phyloP scores from a whole-genome alignment of 1,284 basidiomycete genomes.

The Sutorius eximius region DNA sequence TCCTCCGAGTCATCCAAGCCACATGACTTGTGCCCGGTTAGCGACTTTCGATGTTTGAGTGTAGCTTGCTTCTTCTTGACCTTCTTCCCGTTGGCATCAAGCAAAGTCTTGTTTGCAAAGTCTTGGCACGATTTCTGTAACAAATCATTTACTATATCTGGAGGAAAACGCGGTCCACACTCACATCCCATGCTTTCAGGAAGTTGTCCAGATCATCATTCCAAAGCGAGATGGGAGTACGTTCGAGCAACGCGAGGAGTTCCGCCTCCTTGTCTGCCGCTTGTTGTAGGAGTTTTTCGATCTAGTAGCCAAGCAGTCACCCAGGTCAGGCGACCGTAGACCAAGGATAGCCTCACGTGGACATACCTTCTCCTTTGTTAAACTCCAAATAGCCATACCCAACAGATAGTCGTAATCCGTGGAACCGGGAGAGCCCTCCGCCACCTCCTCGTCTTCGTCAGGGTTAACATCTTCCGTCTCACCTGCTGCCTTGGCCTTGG shows the following conservation, averaged over 20 bases:
- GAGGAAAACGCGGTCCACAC: constrained; percentile 24
- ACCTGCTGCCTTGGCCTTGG: constrained; percentile 69
- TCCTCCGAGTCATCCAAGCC: constrained; percentile 63
- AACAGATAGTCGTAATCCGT: constrained; percentile 94
- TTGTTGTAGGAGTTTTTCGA: constrained; percentile 83
- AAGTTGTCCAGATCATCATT: constrained; percentile 87
- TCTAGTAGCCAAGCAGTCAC: constrained; percentile 46
- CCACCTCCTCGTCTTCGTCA: constrained; percentile 61
- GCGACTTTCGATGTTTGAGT: constrained; percentile 69
- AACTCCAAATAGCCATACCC: constrained; percentile 92
- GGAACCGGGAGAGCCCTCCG: constrained; percentile 42
- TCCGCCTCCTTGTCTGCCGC: constrained; percentile 84
- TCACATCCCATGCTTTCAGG: constrained; percentile 81
- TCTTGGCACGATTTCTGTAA: constrained; percentile 61
- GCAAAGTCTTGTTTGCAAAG: constrained; percentile 39
- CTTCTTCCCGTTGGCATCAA: constrained; percentile 59
- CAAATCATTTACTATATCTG: constrained; percentile 8
- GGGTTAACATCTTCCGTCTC: constrained; percentile 69
- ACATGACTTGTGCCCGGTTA: constrained; percentile 48
- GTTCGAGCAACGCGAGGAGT: constrained; percentile 76
- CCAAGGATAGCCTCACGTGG: not conserved
- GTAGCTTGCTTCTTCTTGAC: constrained; percentile 78
- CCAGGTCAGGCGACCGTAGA: constrained; percentile 7
- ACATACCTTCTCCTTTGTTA: constrained; percentile 90
- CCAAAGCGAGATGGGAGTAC: constrained; percentile 87